Evolutionary conservation across 305 asterid genomes (phyloP).

Genomic region (Solanum aculeatissimum): DNA sequence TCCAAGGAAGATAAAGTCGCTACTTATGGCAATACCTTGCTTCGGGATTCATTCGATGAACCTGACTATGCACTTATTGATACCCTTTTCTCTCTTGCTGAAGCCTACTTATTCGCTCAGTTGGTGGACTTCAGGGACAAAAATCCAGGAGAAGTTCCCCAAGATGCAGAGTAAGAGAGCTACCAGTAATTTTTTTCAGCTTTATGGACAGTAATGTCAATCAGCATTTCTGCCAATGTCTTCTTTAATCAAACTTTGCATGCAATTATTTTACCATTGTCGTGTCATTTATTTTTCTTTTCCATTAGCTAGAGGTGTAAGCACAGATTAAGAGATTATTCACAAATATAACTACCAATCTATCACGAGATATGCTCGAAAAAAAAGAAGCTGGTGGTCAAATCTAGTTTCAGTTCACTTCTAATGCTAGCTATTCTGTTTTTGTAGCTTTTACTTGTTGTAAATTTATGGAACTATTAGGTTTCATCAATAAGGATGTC

Average conservation of each 20-base stretch:
- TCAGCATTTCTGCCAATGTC: not conserved
- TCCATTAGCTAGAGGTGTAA: not conserved
- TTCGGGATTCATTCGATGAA: slow-evolving; percentile 85
- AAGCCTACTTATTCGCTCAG: slow-evolving; percentile 92
- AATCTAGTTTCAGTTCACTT: not conserved
- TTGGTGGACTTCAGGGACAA: slow-evolving; percentile 92
- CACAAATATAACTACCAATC: not conserved
- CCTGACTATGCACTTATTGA: slow-evolving; percentile 93
- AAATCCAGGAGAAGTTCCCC: slow-evolving; percentile 64
- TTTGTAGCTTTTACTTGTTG: not conserved
- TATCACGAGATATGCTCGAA: not conserved
- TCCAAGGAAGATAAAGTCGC: slow-evolving; percentile 86
- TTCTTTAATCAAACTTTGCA: not conserved
- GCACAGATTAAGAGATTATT: not conserved
- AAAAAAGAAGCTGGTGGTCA: not conserved
- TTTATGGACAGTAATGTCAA: not conserved
- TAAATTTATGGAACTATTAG: not conserved
- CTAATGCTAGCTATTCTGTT: not conserved
- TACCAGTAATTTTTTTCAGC: not conserved
- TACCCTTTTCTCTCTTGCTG: slow-evolving; percentile 92
- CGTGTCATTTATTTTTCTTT: not conserved
- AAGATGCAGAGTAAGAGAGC: slow-evolving; percentile 60
- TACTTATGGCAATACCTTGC: slow-evolving; percentile 66
- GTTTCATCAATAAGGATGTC: not conserved
- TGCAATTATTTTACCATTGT: not conserved